Conservation (phyloP, 2,329 filamentous ascomycete species). For the Anisogramma anomala region DNA sequence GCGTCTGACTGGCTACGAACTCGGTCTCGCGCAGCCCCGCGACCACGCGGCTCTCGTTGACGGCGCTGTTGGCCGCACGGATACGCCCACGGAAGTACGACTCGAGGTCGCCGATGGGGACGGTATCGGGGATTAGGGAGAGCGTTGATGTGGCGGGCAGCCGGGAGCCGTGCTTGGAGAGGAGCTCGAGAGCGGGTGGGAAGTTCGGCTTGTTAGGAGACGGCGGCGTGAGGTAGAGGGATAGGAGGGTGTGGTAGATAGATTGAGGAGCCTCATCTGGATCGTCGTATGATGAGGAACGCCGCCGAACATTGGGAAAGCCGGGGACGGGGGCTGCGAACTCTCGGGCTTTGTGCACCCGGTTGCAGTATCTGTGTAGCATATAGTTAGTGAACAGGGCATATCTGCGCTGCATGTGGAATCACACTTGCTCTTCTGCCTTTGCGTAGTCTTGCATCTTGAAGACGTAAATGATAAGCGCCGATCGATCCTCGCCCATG, state of each 20-base stretch:
- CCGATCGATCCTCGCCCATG: slow-evolving; percentile 91
- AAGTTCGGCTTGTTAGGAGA: slow-evolving; percentile 61
- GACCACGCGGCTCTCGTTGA: slow-evolving; percentile 71
- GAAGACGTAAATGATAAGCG: slow-evolving; percentile 95
- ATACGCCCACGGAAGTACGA: slow-evolving; percentile 90
- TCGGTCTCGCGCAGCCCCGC: slow-evolving; percentile 67
- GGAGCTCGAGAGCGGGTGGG: slow-evolving; percentile 67
- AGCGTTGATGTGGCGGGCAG: slow-evolving; percentile 80
- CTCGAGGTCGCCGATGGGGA: slow-evolving; percentile 69
- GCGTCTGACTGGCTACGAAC: slow-evolving; percentile 63
- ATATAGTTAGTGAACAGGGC: background rate
- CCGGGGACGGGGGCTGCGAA: slow-evolving; percentile 21
- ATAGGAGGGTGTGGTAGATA: slow-evolving; percentile 85
- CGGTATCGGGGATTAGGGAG: slow-evolving; percentile 67
- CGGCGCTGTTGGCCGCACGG: slow-evolving; percentile 67
- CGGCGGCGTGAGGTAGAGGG: slow-evolving; percentile 76
- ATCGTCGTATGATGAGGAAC: slow-evolving; percentile 24
- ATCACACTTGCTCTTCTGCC: slow-evolving; percentile 69
- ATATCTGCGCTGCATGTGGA: background rate
- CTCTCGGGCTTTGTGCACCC: slow-evolving; percentile 56
- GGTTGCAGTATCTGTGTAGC: slow-evolving; percentile 68
- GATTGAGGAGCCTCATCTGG: slow-evolving; percentile 50
- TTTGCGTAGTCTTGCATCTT: slow-evolving; percentile 78
- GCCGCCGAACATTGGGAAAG: slow-evolving; percentile 19
- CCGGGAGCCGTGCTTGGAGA: slow-evolving; percentile 86